These are phyloP conservation scores for Polymyxa betae DNA, from an alignment of 208 protist species.

Conservation along the genomic window DNA sequence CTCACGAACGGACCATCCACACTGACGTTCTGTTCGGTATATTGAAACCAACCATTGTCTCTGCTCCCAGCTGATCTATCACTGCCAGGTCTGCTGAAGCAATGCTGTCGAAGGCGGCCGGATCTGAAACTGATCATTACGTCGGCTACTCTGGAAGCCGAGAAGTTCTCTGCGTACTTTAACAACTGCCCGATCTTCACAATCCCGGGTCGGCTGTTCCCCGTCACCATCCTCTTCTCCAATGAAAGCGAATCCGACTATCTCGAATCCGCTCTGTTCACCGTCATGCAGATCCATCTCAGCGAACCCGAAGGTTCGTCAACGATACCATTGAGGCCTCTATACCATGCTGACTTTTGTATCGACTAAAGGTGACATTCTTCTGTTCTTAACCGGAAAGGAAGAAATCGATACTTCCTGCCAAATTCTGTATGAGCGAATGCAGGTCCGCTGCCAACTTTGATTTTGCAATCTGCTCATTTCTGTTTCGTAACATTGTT, in stretches of 20 bases:
- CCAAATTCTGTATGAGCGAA: slow-evolving; percentile 89
- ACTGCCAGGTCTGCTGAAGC: slow-evolving; percentile 87
- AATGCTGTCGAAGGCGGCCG: slow-evolving; percentile 72
- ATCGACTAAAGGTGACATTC: slow-evolving; percentile 87
- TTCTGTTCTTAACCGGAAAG: slow-evolving; percentile 97
- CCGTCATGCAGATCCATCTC: slow-evolving; percentile 94
- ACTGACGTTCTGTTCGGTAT: slow-evolving; percentile 98
- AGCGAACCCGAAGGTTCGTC: slow-evolving; percentile 77
- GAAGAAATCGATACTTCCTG: slow-evolving; percentile 96
- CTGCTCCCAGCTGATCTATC: too few species aligned
- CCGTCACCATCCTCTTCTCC: slow-evolving; percentile 83
- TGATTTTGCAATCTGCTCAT: slow-evolving; percentile 2
- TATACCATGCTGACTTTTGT: not conserved
- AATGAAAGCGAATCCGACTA: slow-evolving; percentile 92
- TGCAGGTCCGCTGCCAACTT: slow-evolving; percentile 76
- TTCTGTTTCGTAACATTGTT: slow-evolving; percentile 20
- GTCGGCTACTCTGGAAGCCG: slow-evolving; percentile 94
- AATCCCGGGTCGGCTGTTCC: slow-evolving; percentile 94
- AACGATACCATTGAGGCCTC: not conserved
- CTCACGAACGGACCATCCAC: slow-evolving; percentile 96
- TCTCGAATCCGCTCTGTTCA: slow-evolving; percentile 92
- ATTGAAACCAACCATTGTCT: too few species aligned
- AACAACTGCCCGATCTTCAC: slow-evolving; percentile 91
- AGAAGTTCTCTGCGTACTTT: slow-evolving; percentile 97
- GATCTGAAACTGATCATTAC: slow-evolving; percentile 97